Conservation (phyloP, 768 basidiomycete genomes). For the Erythrobasidium yunnanense region DNA sequence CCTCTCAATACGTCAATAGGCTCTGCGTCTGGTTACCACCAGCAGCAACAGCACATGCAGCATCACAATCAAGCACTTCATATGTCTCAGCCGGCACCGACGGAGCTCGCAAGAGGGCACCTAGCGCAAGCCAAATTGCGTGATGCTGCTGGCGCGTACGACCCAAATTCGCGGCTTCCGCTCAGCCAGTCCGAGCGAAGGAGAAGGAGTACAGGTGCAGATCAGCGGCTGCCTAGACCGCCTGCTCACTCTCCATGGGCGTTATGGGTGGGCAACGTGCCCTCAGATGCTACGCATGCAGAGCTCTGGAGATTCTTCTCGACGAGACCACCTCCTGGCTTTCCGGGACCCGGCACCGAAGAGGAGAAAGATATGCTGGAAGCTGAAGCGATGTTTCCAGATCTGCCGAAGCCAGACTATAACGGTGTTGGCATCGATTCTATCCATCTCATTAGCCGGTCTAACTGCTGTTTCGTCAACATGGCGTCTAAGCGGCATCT, state of each 20-base stretch:
- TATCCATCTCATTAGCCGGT: slow-evolving; percentile 87
- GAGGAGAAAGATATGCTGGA: background rate
- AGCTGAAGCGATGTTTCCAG: slow-evolving; percentile 30
- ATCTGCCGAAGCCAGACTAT: slow-evolving; percentile 37
- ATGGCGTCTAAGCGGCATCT: slow-evolving; percentile 58
- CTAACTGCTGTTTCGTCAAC: slow-evolving; percentile 83
- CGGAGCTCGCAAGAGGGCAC: slow-evolving; percentile 30
- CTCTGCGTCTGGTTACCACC: background rate
- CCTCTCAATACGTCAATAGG: background rate
- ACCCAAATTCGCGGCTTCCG: background rate
- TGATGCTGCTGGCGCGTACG: background rate
- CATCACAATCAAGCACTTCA: background rate
- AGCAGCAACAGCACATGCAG: background rate
- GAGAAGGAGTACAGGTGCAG: background rate
- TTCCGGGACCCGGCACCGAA: slow-evolving; percentile 22
- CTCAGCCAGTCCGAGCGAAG: slow-evolving; percentile 16
- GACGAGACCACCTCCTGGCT: slow-evolving; percentile 37
- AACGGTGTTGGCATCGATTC: slow-evolving; percentile 54
- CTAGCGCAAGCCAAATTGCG: slow-evolving; percentile 25
- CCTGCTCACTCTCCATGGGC: slow-evolving; percentile 44
- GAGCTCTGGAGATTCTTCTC: slow-evolving; percentile 79
- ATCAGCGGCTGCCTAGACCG: slow-evolving; percentile 31
- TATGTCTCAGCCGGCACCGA: slow-evolving; percentile 16
- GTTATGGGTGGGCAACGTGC: slow-evolving; percentile 93
- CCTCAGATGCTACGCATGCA: slow-evolving; percentile 65